Evolutionary conservation across 2,329 filamentous ascomycete species (phyloP), one percentile per base, ranked within the genome.

Genomic region (Microcyclospora tardicrescens): DNA sequence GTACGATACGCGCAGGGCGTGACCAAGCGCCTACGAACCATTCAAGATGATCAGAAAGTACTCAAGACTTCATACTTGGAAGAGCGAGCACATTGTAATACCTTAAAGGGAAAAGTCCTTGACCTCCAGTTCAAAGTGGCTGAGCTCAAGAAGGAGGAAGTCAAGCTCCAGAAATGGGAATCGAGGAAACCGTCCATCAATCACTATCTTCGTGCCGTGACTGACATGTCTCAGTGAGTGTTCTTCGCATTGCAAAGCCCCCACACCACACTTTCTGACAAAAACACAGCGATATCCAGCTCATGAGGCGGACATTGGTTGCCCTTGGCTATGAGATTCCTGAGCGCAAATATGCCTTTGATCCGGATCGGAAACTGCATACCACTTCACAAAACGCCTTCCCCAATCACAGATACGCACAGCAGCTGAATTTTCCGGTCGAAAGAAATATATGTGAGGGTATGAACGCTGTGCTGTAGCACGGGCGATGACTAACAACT

Each of bases 121-220:
- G 41, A 50, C 14, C 31, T 47, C 2, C 43, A 57, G 35, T 15
- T 40, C n/a, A 42, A 51, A 10, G 28, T 51, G 1, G 16, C 41
- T 5, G 37, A 43, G 4, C 33, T 57, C 30, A 45, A 47, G 28
- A 35, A 41, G 6, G 34, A 34, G 6, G 47, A 61, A 13, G 40
- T 32, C 14, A 44, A 52, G 27, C 40, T 59, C 35, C 46, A 46
- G 37, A 53, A 52, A 31, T 62, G 54, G 55, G 54, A 55, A 44
- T 54, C 45, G 46, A 41, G 55, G 31, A 42, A 55, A 37, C 43
- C 46, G 37, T 38, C 55, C 47, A 51, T 63, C 41, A 56, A 55
- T 16, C 55, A 61, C 30, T 60, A 60, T 28, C 52, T 63, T 12
- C n/a, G 51, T 19, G 52, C 59, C 14, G 59, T 62, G 9, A 44